phyloP scores from a whole-genome alignment of 805 yeast genomes.

The Saccharomyces mikatae region DNA sequence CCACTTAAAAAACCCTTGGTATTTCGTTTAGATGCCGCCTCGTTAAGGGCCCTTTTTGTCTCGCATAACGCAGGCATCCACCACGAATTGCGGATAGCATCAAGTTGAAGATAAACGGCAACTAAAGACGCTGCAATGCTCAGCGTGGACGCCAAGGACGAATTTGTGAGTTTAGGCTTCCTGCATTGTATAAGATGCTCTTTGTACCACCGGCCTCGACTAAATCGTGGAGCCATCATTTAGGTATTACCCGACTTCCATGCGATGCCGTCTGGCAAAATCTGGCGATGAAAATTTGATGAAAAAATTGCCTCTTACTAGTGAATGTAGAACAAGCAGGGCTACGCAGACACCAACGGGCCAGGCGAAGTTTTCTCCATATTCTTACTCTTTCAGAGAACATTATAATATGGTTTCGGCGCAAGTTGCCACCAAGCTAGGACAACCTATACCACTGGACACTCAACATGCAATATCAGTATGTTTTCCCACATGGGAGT shows the following conservation, averaged over 20 bases:
- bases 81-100: not conserved
- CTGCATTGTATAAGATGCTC: not conserved
- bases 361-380: constrained; percentile 2
- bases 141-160: not conserved
- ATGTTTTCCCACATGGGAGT: constrained; percentile 88
- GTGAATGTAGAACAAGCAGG: not conserved
- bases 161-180: not conserved
- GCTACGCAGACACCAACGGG: constrained; percentile 1
- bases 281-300: not conserved
- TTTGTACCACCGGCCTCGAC: not conserved
- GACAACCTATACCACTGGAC: constrained; percentile 65
- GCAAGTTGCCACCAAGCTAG: not conserved
- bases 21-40: not conserved
- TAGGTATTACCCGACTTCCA: not conserved
- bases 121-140: not conserved
- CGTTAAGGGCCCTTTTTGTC: not conserved
- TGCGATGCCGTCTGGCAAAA: not conserved
- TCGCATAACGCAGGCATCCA: not conserved
- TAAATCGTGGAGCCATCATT: not conserved
- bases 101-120: not conserved
- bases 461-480: constrained; percentile 92
- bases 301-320: not conserved
- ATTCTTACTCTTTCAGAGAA: not conserved
- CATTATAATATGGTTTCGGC: not conserved
- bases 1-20: not conserved